Conservation (phyloP, 805 yeast genomes). For the Limtongia smithiae region DNA sequence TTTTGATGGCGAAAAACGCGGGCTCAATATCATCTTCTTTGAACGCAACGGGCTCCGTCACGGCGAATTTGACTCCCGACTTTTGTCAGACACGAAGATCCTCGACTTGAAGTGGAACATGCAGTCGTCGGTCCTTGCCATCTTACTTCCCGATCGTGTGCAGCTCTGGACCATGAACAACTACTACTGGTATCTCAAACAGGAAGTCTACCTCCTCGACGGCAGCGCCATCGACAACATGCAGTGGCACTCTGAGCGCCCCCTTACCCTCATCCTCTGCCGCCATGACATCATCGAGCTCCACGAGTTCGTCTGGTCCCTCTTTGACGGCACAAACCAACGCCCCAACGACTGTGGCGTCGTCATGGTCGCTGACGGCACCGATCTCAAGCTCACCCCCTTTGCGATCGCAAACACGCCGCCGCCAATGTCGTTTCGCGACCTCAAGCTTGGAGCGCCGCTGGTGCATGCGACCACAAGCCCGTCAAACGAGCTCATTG, state of each 20-base stretch:
- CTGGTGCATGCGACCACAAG: slow-evolving; percentile 66
- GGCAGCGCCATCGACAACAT: slow-evolving; percentile 36
- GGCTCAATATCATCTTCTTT: slow-evolving; percentile 58
- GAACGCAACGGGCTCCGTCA: slow-evolving; percentile 92
- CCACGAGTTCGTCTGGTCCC: slow-evolving; percentile 62
- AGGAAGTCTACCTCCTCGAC: slow-evolving; percentile 51
- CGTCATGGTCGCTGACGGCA: slow-evolving; percentile 77
- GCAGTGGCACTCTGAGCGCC: slow-evolving; percentile 86
- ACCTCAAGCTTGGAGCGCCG: slow-evolving; percentile 51
- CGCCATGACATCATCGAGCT: slow-evolving; percentile 50
- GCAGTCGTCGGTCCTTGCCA: slow-evolving; percentile 72
- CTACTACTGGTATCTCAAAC: slow-evolving; percentile 94
- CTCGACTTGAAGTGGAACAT: slow-evolving; percentile 69
- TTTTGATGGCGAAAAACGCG: slow-evolving; percentile 37
- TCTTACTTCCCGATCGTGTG: slow-evolving; percentile 58
- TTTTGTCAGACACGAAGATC: slow-evolving; percentile 36
- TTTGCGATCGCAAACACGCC: slow-evolving; percentile 83
- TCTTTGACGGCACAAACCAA: slow-evolving; percentile 63
- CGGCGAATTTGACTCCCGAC: slow-evolving; percentile 72
- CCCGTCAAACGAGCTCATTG: slow-evolving; percentile 54
- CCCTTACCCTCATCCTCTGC: slow-evolving; percentile 60
- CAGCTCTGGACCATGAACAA: slow-evolving; percentile 89
- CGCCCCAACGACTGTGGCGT: slow-evolving; percentile 74
- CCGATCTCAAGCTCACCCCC: slow-evolving; percentile 66
- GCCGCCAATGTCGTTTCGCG: slow-evolving; percentile 83